Percentiles rank a stretch among this genome's conserved stretches.
phyloP scores from a whole-genome alignment of 805 yeast species.

The Myxozyma kluyveri region DNA sequence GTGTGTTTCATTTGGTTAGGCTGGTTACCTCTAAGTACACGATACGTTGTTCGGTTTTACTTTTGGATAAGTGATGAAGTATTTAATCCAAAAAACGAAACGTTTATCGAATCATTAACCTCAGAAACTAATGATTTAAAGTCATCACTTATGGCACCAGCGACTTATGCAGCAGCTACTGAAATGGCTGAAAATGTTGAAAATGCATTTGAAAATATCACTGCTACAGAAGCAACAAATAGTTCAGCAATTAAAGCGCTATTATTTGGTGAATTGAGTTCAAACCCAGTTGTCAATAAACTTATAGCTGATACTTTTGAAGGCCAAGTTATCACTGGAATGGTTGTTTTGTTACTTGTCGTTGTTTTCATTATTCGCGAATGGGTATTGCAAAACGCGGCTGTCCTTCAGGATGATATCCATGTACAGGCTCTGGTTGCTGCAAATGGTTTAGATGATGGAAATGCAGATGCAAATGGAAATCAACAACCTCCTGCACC shows the following conservation, averaged over 20 bases:
- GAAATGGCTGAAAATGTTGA: background rate
- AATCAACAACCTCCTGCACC: too few species aligned
- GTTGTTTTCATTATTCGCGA: slow-evolving; percentile 43
- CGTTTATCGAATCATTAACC: slow-evolving; percentile 6
- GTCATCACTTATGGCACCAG: background rate
- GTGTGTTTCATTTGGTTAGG: slow-evolving; percentile 33
- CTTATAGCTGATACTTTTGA: slow-evolving; percentile 30
- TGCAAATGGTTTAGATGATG: background rate
- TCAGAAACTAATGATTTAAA: background rate
- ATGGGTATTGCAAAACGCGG: slow-evolving; percentile 39
- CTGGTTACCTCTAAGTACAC: slow-evolving; percentile 32
- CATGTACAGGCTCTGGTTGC: background rate
- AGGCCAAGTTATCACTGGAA: slow-evolving; percentile 35
- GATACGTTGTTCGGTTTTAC: slow-evolving; percentile 29
- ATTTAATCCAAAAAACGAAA: slow-evolving; percentile 15
- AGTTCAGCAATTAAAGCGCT: background rate
- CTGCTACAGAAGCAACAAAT: background rate
- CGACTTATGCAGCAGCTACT: background rate
- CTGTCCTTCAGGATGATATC: slow-evolving; percentile 10
- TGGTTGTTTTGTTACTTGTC: slow-evolving; percentile 39
- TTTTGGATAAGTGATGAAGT: slow-evolving; percentile 29
- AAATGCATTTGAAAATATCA: background rate
- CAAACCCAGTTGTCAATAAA: slow-evolving; percentile 15
- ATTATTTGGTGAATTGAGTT: slow-evolving; percentile 10
- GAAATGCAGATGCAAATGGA: background rate